Evolutionary conservation across 202 grass and related monocot species (phyloP), one percentile per base, ranked within the genome.

Genomic region (Panicum hallii): DNA sequence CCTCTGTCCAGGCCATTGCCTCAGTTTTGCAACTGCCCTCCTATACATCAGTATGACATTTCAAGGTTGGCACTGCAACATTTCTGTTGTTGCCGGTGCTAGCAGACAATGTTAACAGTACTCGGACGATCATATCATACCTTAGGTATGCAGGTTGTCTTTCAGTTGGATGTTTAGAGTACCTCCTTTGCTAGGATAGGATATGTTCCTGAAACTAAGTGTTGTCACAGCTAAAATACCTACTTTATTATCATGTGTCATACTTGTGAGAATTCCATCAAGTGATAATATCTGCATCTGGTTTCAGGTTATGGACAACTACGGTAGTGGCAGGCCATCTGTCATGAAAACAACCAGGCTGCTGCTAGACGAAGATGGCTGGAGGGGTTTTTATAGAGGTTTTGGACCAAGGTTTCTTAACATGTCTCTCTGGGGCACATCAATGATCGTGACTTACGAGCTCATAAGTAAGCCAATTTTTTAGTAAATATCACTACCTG

Each of bases 341-440:
- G 90, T 96, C 63, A 70, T 87, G 60, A 99, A 95, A 79, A 99
- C 93, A 41, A 89, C 79, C 4, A 90, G 82, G 82, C 48, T 92
- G 30, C 86, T 99, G 10, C 67, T 95, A 32, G 90, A 92, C 52
- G 96, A 99, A 81, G 93, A 95, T 41, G 96, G 96, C 7, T 99
- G 96, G 91, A 86, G 82, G 87, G 96, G 96, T 38, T 94, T 99
- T 23, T 99, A 99, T 67, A 87, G 96, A 89, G 96, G 96, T 47
- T 99, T 99, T 82, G 96, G 96, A 50, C 93, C 96, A 0, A 83
- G 96, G 5, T 94, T 94, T 74, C 90, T 99, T 52, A 99, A 99
- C 84, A 94, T 99, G 96, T 99, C 96, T 70, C 86, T 99, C 32
- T 99, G 96, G 93, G 96, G 96, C 65, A 99, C 96, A 93, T 96